A percentile compares a stretch with the other conserved stretches of the same genome.
Evolutionary conservation across 495 filamentous ascomycete genomes (phyloP).

Genomic region (Polyplosphaeria fusca): DNA sequence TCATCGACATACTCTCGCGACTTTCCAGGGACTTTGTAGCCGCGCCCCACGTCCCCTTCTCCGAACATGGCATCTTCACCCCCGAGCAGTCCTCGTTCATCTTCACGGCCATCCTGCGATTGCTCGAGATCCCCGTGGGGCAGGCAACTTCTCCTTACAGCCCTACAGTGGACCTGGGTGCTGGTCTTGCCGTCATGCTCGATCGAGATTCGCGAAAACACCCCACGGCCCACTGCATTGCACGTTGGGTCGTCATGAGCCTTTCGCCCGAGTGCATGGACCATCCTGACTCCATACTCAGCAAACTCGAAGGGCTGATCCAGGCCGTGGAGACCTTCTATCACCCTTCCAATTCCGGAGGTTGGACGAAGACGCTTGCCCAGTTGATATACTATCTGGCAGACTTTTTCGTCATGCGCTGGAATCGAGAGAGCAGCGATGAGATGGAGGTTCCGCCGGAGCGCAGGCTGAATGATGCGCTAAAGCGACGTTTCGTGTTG

Average conservation of each 20-base stretch:
- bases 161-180: constrained; percentile 70
- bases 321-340: constrained; percentile 98
- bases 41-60: constrained; percentile 73
- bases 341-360: constrained; percentile 93
- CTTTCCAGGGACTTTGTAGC: constrained; percentile 77
- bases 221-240: constrained; percentile 84
- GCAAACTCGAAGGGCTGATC: constrained; percentile 86
- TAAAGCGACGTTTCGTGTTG: constrained; percentile 88
- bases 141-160: constrained; percentile 93
- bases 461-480: constrained; percentile 68
- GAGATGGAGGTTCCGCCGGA: constrained; percentile 83
- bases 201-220: constrained; percentile 92
- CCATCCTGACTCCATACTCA: constrained; percentile 71
- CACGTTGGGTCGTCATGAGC: constrained; percentile 93
- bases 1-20: constrained; percentile 85
- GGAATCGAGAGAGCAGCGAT: constrained; percentile 89
- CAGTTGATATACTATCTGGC: constrained; percentile 90
- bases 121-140: constrained; percentile 95
- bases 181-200: constrained; percentile 77
- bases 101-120: constrained; percentile 83
- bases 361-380: constrained; percentile 84
- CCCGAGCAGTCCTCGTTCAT: constrained; percentile 88
- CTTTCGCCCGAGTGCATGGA: constrained; percentile 82
- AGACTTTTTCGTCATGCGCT: constrained; percentile 96
- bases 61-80: constrained; percentile 85